Base-by-base conservation (phyloP, 1,139 yeast species). In the Pneumocystis oryctolagi region DNA sequence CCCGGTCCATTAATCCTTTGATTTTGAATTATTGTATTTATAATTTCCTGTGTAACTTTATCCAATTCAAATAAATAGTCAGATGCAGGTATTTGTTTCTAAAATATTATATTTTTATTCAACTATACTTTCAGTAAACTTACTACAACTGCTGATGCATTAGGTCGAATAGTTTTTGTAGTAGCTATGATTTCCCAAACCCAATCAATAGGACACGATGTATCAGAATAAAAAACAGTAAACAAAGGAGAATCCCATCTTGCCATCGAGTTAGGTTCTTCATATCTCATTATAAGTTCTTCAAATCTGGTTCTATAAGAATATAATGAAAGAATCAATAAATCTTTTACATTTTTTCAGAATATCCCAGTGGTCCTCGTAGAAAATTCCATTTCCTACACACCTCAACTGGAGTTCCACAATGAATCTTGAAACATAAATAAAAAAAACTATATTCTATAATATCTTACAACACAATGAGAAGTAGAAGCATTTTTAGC, bases 191-290 rank as follows among this genome's bases (percentile, higher is more conserved):
- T 81, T 64, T 82, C 82, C 90, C 94, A 87, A 2, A 89, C 79
- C 30, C 82, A 87, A 3, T 84, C 85, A 14, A 82, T 73, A 0
- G 90, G 89, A 16, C 87, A 70, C 5, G 75, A 72, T n/a, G 75
- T 76, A 60, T 71, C 71, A 65, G 84, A 84, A 60, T 82, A 58
- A 83, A 80, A 2, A 84, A 88, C 73, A 0, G 88, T 82, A 72
- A 89, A 85, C 66, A 90, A 75, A 1, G 99, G 99, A 3, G 95
- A 83, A 72, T 92, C 99, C 98, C 98, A 92, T 65, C 97, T 77
- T 53, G 85, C 82, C 71, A 82, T 81, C 28, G 84, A 84, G 70
- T 88, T 87, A 0, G 99, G 99, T 72, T 92, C 98, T 73, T 92
- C 98, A 71, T 85, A 94, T 67, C 98, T 75, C 83, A 89, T 87